These are phyloP conservation scores for Sugiyamaella lignohabitans DNA, from an alignment of 805 yeast genomes.

Conservation along the genomic window DNA sequence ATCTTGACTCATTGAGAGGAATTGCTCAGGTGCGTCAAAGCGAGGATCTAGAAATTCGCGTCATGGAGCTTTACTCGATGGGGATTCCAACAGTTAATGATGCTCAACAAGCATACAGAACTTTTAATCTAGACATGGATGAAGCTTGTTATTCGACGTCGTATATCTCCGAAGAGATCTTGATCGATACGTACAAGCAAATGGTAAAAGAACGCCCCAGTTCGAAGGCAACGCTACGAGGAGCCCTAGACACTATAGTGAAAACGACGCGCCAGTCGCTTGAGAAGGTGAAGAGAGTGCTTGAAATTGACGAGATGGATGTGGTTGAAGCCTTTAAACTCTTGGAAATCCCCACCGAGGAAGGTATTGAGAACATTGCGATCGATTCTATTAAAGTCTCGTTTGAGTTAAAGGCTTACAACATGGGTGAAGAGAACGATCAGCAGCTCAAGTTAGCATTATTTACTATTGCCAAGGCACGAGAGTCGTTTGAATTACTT, in stretches of 20 bases:
- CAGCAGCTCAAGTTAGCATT: slow-evolving; percentile 17
- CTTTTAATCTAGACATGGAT: slow-evolving; percentile 29
- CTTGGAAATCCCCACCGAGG: slow-evolving; percentile 53
- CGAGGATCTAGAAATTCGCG: slow-evolving; percentile 39
- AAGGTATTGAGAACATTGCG: slow-evolving; percentile 33
- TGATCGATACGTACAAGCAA: slow-evolving; percentile 14
- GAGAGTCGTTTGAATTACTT: slow-evolving; percentile 26
- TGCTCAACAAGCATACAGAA: slow-evolving; percentile 34
- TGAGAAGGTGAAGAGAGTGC: slow-evolving; percentile 11
- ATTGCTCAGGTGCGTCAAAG: slow-evolving; percentile 46
- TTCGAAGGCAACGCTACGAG: slow-evolving; percentile 5
- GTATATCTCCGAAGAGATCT: slow-evolving; percentile 15
- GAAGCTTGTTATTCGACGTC: background rate
- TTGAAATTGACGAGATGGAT: slow-evolving; percentile 42
- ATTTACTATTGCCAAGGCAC: slow-evolving; percentile 26
- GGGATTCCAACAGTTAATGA: slow-evolving; percentile 51
- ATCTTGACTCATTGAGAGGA: slow-evolving; percentile 51
- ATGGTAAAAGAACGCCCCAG: slow-evolving; percentile 9
- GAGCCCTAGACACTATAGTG: slow-evolving; percentile 21
- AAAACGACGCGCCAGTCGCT: slow-evolving; percentile 8
- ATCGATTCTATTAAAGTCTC: slow-evolving; percentile 51
- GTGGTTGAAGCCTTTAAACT: slow-evolving; percentile 44
- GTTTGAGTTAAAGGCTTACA: slow-evolving; percentile 56
- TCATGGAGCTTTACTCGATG: slow-evolving; percentile 43
- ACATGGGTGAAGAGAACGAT: slow-evolving; percentile 25